Conservation (phyloP, 2,329 filamentous ascomycete species). For the Gnomoniopsis sp. region DNA sequence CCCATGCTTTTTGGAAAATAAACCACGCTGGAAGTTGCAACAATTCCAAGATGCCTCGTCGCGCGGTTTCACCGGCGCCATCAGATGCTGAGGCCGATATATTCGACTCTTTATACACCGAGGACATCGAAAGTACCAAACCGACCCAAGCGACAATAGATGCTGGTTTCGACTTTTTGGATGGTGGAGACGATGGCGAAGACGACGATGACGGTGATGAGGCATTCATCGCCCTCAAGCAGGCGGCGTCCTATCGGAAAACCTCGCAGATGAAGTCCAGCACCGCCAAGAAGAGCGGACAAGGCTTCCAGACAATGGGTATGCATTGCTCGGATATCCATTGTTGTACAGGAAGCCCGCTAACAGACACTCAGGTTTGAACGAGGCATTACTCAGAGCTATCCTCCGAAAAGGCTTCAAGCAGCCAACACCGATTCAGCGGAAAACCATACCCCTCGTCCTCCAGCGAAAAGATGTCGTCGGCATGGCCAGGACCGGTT, state of each 20-base stretch:
- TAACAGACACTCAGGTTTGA: slow-evolving; percentile 55
- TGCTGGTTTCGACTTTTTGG: slow-evolving; percentile 44
- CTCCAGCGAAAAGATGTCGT: slow-evolving; percentile 93
- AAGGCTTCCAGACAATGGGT: slow-evolving; percentile 95
- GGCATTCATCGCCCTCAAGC: slow-evolving; percentile 84
- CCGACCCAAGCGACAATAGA: slow-evolving; percentile 32
- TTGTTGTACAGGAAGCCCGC: not conserved
- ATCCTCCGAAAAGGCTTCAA: slow-evolving; percentile 93
- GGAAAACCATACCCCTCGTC: slow-evolving; percentile 91
- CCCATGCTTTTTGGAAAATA: not conserved
- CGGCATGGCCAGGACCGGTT: slow-evolving; percentile 97
- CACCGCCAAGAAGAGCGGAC: slow-evolving; percentile 85
- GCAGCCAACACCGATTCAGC: slow-evolving; percentile 94
- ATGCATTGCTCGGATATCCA: slow-evolving; percentile 21
- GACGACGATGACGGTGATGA: slow-evolving; percentile 68
- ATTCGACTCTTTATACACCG: slow-evolving; percentile 69
- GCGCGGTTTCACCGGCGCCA: slow-evolving; percentile 73
- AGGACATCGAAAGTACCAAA: slow-evolving; percentile 42
- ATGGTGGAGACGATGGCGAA: slow-evolving; percentile 43
- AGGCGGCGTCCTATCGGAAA: slow-evolving; percentile 86
- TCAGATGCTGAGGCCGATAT: slow-evolving; percentile 95
- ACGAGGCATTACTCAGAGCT: slow-evolving; percentile 78
- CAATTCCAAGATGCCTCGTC: slow-evolving; percentile 60
- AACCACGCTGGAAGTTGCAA: not conserved
- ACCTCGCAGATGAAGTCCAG: slow-evolving; percentile 76